Evolutionary conservation across 768 basidiomycete genomes (phyloP), one percentile per base, ranked within the genome.

Genomic region (Leccinum barrowsii): DNA sequence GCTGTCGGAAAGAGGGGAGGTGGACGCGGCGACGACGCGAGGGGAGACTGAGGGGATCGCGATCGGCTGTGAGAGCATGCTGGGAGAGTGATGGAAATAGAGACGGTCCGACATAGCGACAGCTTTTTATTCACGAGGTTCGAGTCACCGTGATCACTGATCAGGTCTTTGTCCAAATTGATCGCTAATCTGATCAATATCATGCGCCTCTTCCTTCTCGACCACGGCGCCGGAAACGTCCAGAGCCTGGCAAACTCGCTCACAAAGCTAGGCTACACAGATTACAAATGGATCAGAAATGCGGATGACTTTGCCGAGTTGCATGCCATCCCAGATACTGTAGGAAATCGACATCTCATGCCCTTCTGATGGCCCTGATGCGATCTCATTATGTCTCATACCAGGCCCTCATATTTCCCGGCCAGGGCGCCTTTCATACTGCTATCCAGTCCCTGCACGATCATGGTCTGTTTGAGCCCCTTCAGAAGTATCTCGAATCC

Each of bases 211-310:
- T 98, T 86, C 74, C 84, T 98, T 66, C 87, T 98, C 63, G 96
- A 98, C 74, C 97, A 98, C 70, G 95, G 95, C 72, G 95, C 95
- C 53, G 95, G 95, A 21, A 98, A 94, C 69, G 92, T 94, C 49
- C 87, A 88, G 76, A 93, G 90, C 68, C 85, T 98, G 42, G 95
- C 95, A 28, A 98, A 98, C 73, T 90, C 95, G 2, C 80, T 98
- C 63, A 82, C 76, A 47, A 84, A 83, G 58, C 85, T 98, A 1
- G 95, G 96, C 15, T 85, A 92, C 74, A 73, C 83, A 2, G 69
- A 69, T 15, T 98, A 94, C 74, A 80, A 86, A 60, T 99, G 96
- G 96, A 89, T 99, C 70, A 80, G 85, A 28, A 75, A 80, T 17
- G 84, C 88, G 21, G 79, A 81, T 6, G 97, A 98, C 73, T 92